Conservation (phyloP, 129 eudicot genomes). For the Sambucus nigra region DNA sequence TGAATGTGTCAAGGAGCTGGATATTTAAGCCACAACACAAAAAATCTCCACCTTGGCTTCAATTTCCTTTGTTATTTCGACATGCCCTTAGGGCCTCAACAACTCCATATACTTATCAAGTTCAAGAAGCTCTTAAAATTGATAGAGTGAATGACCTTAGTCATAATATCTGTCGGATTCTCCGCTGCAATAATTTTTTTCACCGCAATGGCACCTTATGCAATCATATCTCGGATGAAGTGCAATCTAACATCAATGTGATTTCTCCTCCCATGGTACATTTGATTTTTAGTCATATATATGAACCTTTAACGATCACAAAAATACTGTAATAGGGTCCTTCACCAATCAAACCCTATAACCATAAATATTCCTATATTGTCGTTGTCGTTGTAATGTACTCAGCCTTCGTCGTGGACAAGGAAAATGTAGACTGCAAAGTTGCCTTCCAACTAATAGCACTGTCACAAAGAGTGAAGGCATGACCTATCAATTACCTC, state of each 20-base stretch:
- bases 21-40: too few species aligned
- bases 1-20: too few species aligned
- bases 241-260: background rate
- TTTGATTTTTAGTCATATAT: background rate
- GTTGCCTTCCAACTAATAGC: background rate
- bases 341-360: too few species aligned
- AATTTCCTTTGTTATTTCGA: too few species aligned
- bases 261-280: background rate
- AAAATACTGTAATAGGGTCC: background rate
- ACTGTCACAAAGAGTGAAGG: background rate
- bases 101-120: background rate
- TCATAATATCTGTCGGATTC: background rate
- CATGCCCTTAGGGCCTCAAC: background rate
- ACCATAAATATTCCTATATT: too few species aligned
- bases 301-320: background rate
- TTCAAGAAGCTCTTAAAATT: background rate
- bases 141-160: background rate
- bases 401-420: too few species aligned
- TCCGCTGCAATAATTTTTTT: background rate
- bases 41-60: background rate
- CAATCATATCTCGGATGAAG: background rate
- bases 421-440: background rate
- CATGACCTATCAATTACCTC: too few species aligned
- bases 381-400: background rate
- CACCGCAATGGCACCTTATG: background rate